A percentile compares a stretch with the other conserved stretches of the same genome.
Conservation (phyloP, 2,329 filamentous ascomycete species). For the Byssochlamys sp. region DNA sequence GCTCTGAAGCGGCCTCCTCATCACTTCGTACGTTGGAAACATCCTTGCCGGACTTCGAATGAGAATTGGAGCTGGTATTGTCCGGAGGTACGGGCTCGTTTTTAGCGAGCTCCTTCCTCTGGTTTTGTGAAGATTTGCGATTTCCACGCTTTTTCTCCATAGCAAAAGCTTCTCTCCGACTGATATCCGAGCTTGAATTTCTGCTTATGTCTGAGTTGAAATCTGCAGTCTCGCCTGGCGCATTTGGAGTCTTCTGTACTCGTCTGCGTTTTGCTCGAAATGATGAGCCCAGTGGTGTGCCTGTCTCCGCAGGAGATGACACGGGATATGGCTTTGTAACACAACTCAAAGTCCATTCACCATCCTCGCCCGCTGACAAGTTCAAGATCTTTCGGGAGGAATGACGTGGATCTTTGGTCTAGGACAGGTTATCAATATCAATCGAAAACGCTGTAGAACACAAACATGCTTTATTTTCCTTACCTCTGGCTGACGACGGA, state of each 20-base stretch:
- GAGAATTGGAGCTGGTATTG: background rate
- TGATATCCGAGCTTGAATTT: background rate
- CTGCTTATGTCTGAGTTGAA: background rate
- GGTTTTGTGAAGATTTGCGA: background rate
- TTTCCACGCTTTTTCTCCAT: background rate
- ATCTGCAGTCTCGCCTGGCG: background rate
- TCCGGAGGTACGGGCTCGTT: background rate
- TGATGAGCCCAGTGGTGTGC: constrained; percentile 6
- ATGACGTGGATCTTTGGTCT: background rate
- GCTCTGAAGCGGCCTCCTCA: background rate
- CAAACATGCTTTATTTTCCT: background rate
- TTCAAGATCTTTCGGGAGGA: background rate
- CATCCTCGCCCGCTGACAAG: constrained; percentile 6
- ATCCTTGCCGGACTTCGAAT: background rate
- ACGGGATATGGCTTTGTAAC: background rate
- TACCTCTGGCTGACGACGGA: background rate
- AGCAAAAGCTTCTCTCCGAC: background rate
- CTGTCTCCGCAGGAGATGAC: background rate
- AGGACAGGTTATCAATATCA: background rate
- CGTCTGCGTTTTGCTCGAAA: constrained; percentile 3
- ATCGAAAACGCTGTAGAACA: background rate
- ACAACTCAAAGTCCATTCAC: background rate
- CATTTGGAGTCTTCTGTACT: background rate
- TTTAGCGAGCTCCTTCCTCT: background rate
- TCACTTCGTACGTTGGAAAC: background rate